Conservation (phyloP, 1,284 basidiomycete species). For the Puccinia polysora region DNA sequence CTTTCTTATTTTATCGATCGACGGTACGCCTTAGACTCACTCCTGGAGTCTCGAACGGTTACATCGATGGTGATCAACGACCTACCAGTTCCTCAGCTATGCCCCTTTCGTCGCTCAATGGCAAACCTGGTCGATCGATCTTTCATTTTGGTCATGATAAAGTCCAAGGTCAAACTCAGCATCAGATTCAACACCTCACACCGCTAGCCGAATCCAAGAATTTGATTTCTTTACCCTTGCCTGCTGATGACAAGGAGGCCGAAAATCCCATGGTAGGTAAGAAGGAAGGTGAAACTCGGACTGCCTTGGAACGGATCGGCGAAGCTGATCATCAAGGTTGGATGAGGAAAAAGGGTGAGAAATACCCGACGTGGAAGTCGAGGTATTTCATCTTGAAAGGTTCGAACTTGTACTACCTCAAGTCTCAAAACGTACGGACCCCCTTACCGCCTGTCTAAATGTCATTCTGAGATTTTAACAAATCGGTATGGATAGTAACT, state of each 20-base stretch:
- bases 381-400: constrained; percentile 94
- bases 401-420: constrained; percentile 76
- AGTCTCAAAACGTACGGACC: constrained; percentile 66
- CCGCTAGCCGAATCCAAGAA: constrained; percentile 45
- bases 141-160: constrained; percentile 35
- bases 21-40: background rate
- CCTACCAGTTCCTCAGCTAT: constrained; percentile 1
- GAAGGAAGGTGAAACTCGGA: constrained; percentile 44
- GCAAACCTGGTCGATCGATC: background rate
- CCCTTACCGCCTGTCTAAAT: background rate
- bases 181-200: constrained; percentile 41
- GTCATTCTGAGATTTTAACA: too few species aligned
- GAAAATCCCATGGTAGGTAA: constrained; percentile 58
- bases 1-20: background rate
- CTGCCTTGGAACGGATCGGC: constrained; percentile 78
- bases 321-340: constrained; percentile 80
- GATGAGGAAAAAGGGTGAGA: constrained; percentile 92
- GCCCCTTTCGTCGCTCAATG: background rate
- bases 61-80: background rate
- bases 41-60: background rate
- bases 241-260: constrained; percentile 56
- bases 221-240: constrained; percentile 44
- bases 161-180: constrained; percentile 50
- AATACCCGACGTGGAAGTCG: constrained; percentile 88
- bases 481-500: too few species aligned